Conservation (phyloP, 306 rosid species). For the Albizia julibrissin region DNA sequence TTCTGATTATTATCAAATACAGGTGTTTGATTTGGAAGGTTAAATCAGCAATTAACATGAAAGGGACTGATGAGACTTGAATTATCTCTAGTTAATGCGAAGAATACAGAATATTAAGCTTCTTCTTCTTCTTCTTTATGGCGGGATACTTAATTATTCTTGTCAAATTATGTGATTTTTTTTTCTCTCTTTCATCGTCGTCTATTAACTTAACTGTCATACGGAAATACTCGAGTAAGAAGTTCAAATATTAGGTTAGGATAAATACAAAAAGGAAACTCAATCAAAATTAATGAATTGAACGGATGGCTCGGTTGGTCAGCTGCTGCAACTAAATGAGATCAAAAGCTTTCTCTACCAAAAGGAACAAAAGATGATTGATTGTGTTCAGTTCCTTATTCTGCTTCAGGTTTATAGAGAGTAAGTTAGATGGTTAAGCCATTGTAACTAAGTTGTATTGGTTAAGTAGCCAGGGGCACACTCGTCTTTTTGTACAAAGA, state of each 20-base stretch:
- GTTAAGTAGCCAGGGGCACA: neutral
- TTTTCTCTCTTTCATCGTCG: neutral
- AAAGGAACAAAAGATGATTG: neutral
- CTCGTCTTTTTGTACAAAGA: neutral
- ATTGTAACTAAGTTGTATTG: neutral
- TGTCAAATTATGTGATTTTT: neutral
- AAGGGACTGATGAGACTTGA: neutral
- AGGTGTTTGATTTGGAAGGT: neutral
- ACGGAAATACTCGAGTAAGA: neutral
- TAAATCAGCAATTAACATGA: neutral
- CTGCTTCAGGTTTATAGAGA: neutral
- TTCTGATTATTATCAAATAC: neutral
- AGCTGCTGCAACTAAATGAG: neutral
- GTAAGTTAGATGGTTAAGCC: neutral
- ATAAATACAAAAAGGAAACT: neutral
- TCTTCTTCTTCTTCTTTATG: neutral
- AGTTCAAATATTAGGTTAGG: neutral
- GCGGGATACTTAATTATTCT: neutral
- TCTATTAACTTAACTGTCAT: neutral
- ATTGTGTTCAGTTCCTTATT: neutral
- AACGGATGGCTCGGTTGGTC: neutral
- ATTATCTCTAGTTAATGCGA: neutral
- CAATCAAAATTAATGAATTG: neutral
- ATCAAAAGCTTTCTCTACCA: neutral
- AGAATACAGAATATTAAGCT: neutral